These are phyloP conservation scores for Lipomyces orientalis DNA, from an alignment of 805 yeast species.

Conservation along the genomic window DNA sequence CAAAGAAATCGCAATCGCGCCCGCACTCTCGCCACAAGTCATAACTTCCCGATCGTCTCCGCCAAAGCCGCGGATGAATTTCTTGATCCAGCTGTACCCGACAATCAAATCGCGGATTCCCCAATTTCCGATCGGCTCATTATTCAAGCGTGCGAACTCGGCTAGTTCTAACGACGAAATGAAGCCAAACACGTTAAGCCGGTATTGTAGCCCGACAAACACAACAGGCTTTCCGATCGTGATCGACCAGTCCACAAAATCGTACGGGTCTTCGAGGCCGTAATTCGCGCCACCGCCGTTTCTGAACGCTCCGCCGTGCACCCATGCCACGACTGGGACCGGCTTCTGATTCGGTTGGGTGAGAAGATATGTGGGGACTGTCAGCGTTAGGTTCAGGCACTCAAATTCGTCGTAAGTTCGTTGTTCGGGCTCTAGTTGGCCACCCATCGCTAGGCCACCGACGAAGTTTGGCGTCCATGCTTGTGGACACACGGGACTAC, in stretches of 20 bases:
- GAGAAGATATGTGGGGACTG: constrained; percentile 15
- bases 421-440: constrained; percentile 14
- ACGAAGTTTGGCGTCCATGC: constrained; percentile 15
- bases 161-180: constrained; percentile 49
- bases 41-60: constrained; percentile 52
- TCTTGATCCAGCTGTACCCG: constrained; percentile 50
- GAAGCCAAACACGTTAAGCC: constrained; percentile 53
- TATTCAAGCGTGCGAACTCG: constrained; percentile 42
- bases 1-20: constrained; percentile 24
- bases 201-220: constrained; percentile 49
- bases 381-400: constrained; percentile 26
- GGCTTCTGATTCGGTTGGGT: not conserved
- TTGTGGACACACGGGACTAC: constrained; percentile 22
- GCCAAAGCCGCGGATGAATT: constrained; percentile 51
- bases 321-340: constrained; percentile 39
- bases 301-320: constrained; percentile 56
- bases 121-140: constrained; percentile 42
- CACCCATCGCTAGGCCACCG: constrained; percentile 26
- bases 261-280: constrained; percentile 24
- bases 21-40: constrained; percentile 54
- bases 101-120: constrained; percentile 51
- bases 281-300: constrained; percentile 42
- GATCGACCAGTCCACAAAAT: constrained; percentile 26
- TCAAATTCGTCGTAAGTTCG: constrained; percentile 23
- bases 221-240: constrained; percentile 45